These are phyloP conservation scores for Clausena lansium DNA, from an alignment of 345 rosid genomes.

Conservation along the genomic window DNA sequence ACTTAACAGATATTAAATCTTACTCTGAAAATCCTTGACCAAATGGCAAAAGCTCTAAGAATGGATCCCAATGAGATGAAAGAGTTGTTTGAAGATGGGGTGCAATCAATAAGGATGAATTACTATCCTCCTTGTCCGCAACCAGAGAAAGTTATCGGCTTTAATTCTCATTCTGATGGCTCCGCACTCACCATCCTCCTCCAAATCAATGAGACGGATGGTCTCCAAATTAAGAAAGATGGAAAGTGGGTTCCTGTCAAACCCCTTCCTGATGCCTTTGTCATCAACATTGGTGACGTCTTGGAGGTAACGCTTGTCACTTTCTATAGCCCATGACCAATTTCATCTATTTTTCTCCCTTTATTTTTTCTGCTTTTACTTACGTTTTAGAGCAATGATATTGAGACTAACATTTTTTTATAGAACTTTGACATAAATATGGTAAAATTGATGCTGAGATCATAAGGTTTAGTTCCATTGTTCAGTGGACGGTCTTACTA, in stretches of 20 bases:
- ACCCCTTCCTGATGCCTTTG: conserved; percentile 50
- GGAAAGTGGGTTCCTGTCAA: conserved; percentile 45
- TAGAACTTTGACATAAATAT: too few species aligned
- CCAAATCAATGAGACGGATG: conserved; percentile 42
- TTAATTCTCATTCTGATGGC: conserved; percentile 51
- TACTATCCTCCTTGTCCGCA: conserved; percentile 68
- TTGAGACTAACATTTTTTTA: too few species aligned
- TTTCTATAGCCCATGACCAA: not conserved
- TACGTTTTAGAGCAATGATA: too few species aligned
- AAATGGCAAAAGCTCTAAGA: not conserved
- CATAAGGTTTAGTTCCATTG: too few species aligned
- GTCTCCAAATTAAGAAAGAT: conserved; percentile 58
- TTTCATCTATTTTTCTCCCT: too few species aligned
- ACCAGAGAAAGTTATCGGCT: conserved; percentile 43
- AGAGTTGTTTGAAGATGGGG: conserved; percentile 31
- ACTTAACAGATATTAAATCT: not conserved
- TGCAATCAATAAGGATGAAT: conserved; percentile 50
- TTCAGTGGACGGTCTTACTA: too few species aligned
- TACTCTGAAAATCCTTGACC: not conserved
- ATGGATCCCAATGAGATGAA: not conserved
- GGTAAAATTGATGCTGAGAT: too few species aligned
- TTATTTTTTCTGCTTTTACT: too few species aligned
- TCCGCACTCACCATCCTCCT: conserved; percentile 48
- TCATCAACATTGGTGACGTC: conserved; percentile 56
- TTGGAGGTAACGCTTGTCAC: conserved; percentile 25